phyloP scores from a whole-genome alignment of 148 eudicot genomes.

The Cornus suecica region DNA sequence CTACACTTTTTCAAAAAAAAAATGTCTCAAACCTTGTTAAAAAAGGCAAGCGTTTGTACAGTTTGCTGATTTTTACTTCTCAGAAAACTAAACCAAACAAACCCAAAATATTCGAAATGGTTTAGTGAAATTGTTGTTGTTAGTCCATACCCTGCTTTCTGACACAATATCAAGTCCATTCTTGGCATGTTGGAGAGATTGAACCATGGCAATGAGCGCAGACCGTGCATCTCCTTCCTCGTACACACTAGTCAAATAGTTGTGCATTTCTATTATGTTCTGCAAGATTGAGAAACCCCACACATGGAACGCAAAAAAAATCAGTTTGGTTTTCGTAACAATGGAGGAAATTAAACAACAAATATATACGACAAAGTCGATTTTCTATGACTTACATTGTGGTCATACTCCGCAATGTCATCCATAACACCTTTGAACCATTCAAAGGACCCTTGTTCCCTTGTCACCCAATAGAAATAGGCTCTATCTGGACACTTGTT shows the following conservation, averaged over 20 bases:
- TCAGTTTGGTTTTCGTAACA: neutral
- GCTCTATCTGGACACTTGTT: constrained; percentile 66
- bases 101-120: no score
- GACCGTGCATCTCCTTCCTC: constrained; percentile 99
- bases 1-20: no score
- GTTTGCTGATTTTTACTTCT: no score
- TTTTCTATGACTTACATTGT: constrained; percentile 39
- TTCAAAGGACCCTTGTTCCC: constrained; percentile 92
- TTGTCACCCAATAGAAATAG: constrained; percentile 87
- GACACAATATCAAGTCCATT: constrained; percentile 93
- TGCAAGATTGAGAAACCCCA: constrained; percentile 22
- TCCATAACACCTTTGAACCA: constrained; percentile 98
- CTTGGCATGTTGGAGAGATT: constrained; percentile 91
- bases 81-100: no score
- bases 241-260: constrained; percentile 88
- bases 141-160: constrained; percentile 67
- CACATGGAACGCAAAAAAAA: neutral
- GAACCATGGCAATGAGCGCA: constrained; percentile 91
- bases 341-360: neutral
- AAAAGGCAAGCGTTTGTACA: no score
- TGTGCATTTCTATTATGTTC: constrained; percentile 95
- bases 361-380: neutral
- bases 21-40: no score
- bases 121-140: neutral
- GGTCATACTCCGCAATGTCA: constrained; percentile 73